Percentiles rank a stretch among this genome's conserved stretches.
phyloP scores from a whole-genome alignment of 768 basidiomycete species.

The Gymnopilus junonius region DNA sequence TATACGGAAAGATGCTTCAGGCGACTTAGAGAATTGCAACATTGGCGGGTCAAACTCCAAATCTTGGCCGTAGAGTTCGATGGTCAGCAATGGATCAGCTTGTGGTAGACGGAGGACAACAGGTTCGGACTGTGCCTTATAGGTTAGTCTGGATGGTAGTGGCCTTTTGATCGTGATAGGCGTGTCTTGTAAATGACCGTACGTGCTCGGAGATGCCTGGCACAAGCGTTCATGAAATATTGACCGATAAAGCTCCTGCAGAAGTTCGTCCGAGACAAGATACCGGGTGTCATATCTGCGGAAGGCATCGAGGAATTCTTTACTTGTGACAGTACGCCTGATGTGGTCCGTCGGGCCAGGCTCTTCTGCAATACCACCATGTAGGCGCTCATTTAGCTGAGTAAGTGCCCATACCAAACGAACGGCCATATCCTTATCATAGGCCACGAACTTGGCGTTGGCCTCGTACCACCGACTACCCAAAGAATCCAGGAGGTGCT shows the following conservation, averaged over 20 bases:
- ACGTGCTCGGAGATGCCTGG: constrained; percentile 61
- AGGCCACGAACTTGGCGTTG: constrained; percentile 77
- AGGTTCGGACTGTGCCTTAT: constrained; percentile 86
- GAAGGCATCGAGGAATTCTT: constrained; percentile 87
- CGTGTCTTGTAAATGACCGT: constrained; percentile 47
- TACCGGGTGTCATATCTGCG: constrained; percentile 73
- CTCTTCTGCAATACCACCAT: constrained; percentile 70
- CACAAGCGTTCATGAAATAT: constrained; percentile 72
- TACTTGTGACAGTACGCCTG: constrained; percentile 63
- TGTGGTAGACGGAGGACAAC: constrained; percentile 87
- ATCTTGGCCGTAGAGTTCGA: constrained; percentile 88
- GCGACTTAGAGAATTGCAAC: constrained; percentile 76
- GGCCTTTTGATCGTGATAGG: constrained; percentile 73
- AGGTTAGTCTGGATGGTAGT: constrained; percentile 80
- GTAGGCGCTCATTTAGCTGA: constrained; percentile 88
- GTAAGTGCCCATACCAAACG: constrained; percentile 81
- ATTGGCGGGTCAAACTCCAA: constrained; percentile 86
- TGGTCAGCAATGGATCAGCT: constrained; percentile 79
- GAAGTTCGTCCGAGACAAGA: constrained; percentile 72
- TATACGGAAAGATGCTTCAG: constrained; percentile 88
- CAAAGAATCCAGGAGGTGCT: constrained; percentile 82
- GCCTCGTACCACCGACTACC: constrained; percentile 91
- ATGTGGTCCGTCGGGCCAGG: constrained; percentile 58
- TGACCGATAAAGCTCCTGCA: constrained; percentile 81
- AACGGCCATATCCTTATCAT: constrained; percentile 80